These are phyloP conservation scores for Lepidopterella palustris DNA, from an alignment of 495 filamentous ascomycete species.

Conservation along the genomic window DNA sequence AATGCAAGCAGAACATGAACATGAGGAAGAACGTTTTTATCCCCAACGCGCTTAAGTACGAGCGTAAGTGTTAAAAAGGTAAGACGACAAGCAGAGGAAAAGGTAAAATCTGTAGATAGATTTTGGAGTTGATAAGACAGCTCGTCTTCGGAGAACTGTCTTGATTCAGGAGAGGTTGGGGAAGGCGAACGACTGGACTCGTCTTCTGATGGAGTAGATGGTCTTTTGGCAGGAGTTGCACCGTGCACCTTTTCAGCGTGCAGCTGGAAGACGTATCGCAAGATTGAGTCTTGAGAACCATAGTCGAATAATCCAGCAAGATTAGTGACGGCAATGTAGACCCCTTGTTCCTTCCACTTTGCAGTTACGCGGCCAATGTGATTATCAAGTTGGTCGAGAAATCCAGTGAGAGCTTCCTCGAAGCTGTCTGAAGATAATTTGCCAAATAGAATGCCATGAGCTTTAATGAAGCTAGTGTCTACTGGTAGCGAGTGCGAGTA, in stretches of 20 bases:
- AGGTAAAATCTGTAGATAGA: slow-evolving; percentile 14
- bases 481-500: slow-evolving; percentile 37
- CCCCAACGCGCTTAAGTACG: slow-evolving; percentile 43
- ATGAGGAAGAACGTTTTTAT: slow-evolving; percentile 14
- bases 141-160: slow-evolving; percentile 15
- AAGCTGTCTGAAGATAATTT: slow-evolving; percentile 46
- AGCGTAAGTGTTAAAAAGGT: slow-evolving; percentile 45
- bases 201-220: slow-evolving; percentile 13
- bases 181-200: slow-evolving; percentile 12
- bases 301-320: slow-evolving; percentile 54
- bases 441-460: slow-evolving; percentile 61
- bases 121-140: slow-evolving; percentile 13
- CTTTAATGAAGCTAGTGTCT: slow-evolving; percentile 53
- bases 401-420: slow-evolving; percentile 42
- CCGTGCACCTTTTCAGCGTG: slow-evolving; percentile 35
- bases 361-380: slow-evolving; percentile 53
- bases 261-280: slow-evolving; percentile 39
- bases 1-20: slow-evolving; percentile 60
- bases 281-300: slow-evolving; percentile 47
- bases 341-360: slow-evolving; percentile 60
- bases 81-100: slow-evolving; percentile 39
- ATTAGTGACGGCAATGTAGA: slow-evolving; percentile 47
- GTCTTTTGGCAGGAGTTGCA: slow-evolving; percentile 11
- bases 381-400: slow-evolving; percentile 48
- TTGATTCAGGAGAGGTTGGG: slow-evolving; percentile 5